Conservation (phyloP, 2,329 filamentous ascomycete species). For the Fusarium guadeloupense region DNA sequence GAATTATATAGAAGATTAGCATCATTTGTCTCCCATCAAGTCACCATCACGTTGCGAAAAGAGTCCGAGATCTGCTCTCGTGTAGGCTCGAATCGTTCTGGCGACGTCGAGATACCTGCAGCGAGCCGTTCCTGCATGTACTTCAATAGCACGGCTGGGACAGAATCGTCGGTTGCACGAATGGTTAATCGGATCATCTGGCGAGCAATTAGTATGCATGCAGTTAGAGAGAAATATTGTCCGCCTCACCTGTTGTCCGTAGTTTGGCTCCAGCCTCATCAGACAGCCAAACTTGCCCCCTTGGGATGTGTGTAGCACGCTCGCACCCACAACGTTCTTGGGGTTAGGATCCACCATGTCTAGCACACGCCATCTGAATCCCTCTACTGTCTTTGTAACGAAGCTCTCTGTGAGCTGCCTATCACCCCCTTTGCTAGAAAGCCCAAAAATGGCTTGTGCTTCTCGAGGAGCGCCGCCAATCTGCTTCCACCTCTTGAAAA, state of each 20-base stretch:
- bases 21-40: conserved; percentile 36
- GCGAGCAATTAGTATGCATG: conserved; percentile 23
- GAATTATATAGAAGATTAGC: conserved; percentile 38
- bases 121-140: conserved; percentile 87
- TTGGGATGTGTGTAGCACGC: conserved; percentile 82
- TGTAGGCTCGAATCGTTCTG: conserved; percentile 54
- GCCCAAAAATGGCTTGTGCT: conserved; percentile 84
- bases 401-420: conserved; percentile 75
- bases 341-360: conserved; percentile 88
- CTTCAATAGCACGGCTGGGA: conserved; percentile 82
- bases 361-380: conserved; percentile 89
- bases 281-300: conserved; percentile 94
- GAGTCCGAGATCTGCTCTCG: conserved; percentile 63
- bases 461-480: conserved; percentile 90
- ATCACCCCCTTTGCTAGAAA: conserved; percentile 60
- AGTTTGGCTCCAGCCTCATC: conserved; percentile 93
- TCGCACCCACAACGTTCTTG: conserved; percentile 93
- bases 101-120: conserved; percentile 56
- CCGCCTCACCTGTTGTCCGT: conserved; percentile 81
- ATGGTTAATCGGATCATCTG: conserved; percentile 97
- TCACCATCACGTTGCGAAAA: conserved; percentile 67
- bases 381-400: conserved; percentile 77
- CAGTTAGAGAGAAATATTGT: neutral
- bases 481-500: conserved; percentile 99
- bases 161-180: conserved; percentile 89